Conservation (phyloP, 768 basidiomycete species). For the Nidularia pulvinata region DNA sequence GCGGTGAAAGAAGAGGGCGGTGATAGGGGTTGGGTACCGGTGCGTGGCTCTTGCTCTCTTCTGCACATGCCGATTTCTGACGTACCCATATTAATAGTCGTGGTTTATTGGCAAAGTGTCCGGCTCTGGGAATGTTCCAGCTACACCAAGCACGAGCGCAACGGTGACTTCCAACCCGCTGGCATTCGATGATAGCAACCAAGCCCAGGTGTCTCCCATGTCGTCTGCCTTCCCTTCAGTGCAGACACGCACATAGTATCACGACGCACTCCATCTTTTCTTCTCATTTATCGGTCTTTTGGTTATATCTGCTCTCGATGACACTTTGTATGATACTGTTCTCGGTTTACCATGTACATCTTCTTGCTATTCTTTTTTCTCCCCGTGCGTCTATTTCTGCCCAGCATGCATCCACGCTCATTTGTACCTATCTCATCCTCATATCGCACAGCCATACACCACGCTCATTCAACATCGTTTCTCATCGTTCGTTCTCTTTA, state of each 20-base stretch:
- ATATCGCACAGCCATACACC: too few species aligned
- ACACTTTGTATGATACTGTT: constrained; percentile 4
- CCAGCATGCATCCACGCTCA: constrained; percentile 1
- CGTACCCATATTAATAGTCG: constrained; percentile 40
- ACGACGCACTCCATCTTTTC: not conserved
- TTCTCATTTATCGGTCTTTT: constrained; percentile 4
- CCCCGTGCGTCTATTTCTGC: not conserved
- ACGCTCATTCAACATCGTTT: too few species aligned
- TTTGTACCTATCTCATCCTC: constrained; percentile 2
- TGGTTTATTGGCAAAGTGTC: constrained; percentile 95
- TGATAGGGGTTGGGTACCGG: constrained; percentile 96
- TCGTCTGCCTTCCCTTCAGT: constrained; percentile 77
- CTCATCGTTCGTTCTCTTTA: too few species aligned
- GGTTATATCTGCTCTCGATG: constrained; percentile 1
- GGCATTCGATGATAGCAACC: constrained; percentile 35
- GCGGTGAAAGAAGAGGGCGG: constrained; percentile 94
- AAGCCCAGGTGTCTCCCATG: constrained; percentile 72
- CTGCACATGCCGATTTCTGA: constrained; percentile 5
- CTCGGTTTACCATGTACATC: not conserved
- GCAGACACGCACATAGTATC: constrained; percentile 27
- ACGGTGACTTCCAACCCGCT: constrained; percentile 17
- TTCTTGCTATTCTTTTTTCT: not conserved
- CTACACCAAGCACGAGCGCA: constrained; percentile 41
- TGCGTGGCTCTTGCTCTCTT: constrained; percentile 25
- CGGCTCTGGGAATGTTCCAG: constrained; percentile 46